These are phyloP conservation scores for Globisporangium mamillatum DNA, from an alignment of 352 stramenopile species.

Conservation along the genomic window DNA sequence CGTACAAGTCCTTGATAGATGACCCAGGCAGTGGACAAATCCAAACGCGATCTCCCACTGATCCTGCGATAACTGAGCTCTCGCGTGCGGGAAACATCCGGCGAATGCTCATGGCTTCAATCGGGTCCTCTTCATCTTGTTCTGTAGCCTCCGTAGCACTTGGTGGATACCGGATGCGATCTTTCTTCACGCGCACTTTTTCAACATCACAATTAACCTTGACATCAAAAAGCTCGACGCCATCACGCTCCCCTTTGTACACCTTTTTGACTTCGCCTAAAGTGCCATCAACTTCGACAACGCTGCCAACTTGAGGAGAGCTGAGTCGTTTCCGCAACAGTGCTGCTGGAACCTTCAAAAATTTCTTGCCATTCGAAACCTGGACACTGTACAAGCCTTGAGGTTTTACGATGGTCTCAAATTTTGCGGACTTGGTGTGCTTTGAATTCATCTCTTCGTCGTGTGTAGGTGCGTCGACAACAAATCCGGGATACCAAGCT, in stretches of 20 bases:
- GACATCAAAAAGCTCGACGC: constrained; percentile 39
- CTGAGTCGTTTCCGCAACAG: constrained; percentile 34
- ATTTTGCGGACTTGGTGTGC: constrained; percentile 2
- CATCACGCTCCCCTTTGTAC: constrained; percentile 23
- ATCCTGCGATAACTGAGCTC: constrained; percentile 48
- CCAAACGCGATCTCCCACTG: constrained; percentile 67
- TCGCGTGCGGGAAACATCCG: constrained; percentile 59
- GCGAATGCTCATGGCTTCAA: constrained; percentile 75
- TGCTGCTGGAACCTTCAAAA: constrained; percentile 45
- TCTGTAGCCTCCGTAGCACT: constrained; percentile 1
- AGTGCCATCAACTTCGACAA: constrained; percentile 64
- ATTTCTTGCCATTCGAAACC: constrained; percentile 32
- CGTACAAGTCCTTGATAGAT: constrained; percentile 34
- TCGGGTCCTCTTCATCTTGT: constrained; percentile 25
- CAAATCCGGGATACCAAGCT: constrained; percentile 59
- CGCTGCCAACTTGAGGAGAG: constrained; percentile 59
- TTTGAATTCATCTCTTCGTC: background rate
- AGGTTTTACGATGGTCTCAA: constrained; percentile 20
- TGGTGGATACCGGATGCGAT: constrained; percentile 54
- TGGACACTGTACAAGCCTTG: constrained; percentile 37
- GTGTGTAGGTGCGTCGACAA: constrained; percentile 19
- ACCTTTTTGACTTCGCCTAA: constrained; percentile 60
- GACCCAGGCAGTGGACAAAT: constrained; percentile 34
- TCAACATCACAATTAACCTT: constrained; percentile 46
- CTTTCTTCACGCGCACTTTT: constrained; percentile 49